Base-by-base conservation (phyloP, 345 rosid genomes). In the Clarkia xantiana region DNA sequence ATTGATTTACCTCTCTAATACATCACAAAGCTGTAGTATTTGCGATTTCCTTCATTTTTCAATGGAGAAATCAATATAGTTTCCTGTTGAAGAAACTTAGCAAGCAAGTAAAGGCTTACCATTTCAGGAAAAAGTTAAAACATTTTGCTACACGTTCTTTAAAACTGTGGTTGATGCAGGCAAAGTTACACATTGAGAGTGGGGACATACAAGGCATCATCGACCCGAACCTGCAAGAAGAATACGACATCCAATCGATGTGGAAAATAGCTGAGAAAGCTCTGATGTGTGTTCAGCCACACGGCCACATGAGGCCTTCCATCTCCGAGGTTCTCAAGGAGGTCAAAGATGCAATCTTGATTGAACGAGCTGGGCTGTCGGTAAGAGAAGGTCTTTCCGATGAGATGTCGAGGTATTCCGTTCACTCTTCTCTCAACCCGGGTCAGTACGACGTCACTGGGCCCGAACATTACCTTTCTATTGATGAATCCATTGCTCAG, bases 211-310 rank as follows among this genome's bases (percentile, higher is more conserved):
- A 84, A 53, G 82, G 86, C 57, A 82, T 93, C 66, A 80, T 93
- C 7, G 99, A 93, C 66, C 95, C 81, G 1, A 66, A 65, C 0
- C 53, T 93, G n/a, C 43, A 17, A 14, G 67, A 79, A 9, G 94
- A 79, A 14, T 93, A 82, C 13, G 94, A 90, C 59, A 77, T 87
- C 40, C 99, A 93, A 42, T 80, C 99, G 0, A 84, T 93, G 91
- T 93, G 99, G 99, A 93, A 93, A 71, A 82, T 93, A 14, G 99
- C 95, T 0, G 99, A 93, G 79, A 87, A 79, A 55, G 99, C 99
- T 3, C 51, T 87, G 61, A 66, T 80, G 72, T 93, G 99, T 6
- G 95, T 93, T 51, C 82, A 67, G 61, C 88, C 99, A 10, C 95
- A 87, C 20, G 97, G 99, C 20, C 69, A 78, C 70, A 69, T 80